Evolutionary conservation across 2,329 filamentous ascomycete species (phyloP), one percentile per base, ranked within the genome.

Genomic region (Saccharata proteae): DNA sequence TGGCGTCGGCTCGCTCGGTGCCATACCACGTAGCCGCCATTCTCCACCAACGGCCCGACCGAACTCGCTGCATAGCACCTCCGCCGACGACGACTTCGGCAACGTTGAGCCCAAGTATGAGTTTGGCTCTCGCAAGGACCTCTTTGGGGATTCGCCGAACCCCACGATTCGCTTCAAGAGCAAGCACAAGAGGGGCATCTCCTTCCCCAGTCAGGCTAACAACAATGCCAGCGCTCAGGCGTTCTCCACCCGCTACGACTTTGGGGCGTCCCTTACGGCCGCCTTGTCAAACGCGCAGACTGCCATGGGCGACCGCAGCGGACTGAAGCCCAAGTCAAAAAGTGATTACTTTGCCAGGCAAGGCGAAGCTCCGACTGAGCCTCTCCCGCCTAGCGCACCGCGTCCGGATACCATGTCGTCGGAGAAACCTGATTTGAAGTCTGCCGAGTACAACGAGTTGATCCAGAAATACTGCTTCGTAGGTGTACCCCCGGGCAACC

Each of bases 391-490:
- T n/a, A 51, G 46, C 42, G 54, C 56, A 51, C 58, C 52, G 21
- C 54, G 66, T 32, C 72, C 57, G 49, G 70, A 59, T 64, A 70
- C 49, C 53, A 66, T 64, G 44, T 61, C 69, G 10, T 64, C 67
- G 22, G 69, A 71, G 48, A 74, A 78, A 49, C 76, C 77, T 26
- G 67, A 72, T 48, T 77, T 93, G 43, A 74, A 86, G 38, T 92
- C 85, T 41, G 77, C 83, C 38, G 86, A 88, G 38, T 96, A 98
- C 57, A 83, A 92, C 61, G 90, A 98, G 61, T 72, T 98, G 43
- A 80, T 98, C 58, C 86, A 93, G 67, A 94, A 93, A 67, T 98
- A 93, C 69, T 98, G 90, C 71, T 98, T 96, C 74, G 88, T 94
- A 88, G 76, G 88, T 93, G 70, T 70, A 48, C 46, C 25, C 26